These are phyloP conservation scores for Chaetomium sp. DNA, from an alignment of 2,329 filamentous ascomycete species.

Conservation along the genomic window DNA sequence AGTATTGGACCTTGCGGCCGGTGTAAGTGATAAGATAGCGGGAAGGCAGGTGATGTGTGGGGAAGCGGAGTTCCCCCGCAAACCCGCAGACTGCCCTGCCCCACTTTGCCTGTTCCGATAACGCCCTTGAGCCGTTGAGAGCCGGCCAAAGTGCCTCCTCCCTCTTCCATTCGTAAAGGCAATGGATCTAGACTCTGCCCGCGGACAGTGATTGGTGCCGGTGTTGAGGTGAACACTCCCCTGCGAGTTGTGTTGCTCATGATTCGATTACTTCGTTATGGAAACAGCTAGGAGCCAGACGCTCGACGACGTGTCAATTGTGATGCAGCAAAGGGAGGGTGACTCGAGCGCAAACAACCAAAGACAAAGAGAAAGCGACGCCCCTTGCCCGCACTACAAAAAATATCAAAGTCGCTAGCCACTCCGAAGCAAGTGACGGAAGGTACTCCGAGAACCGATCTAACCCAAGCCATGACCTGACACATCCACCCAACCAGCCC, in stretches of 20 bases:
- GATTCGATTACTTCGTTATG: not conserved
- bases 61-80: constrained; percentile 5
- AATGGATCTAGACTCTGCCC: not conserved
- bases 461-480: not conserved
- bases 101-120: constrained; percentile 9
- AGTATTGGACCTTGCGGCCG: not conserved
- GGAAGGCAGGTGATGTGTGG: constrained; percentile 11
- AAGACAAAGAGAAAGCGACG: not conserved
- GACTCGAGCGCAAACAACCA: not conserved
- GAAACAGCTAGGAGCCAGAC: not conserved
- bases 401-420: not conserved
- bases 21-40: constrained; percentile 23
- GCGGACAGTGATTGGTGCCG: not conserved
- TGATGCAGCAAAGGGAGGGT: not conserved
- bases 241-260: not conserved
- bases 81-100: constrained; percentile 11
- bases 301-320: too few species aligned
- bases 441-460: not conserved
- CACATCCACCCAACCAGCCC: not conserved
- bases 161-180: not conserved
- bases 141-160: constrained; percentile 3
- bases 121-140: constrained; percentile 12
- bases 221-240: too few species aligned
- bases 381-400: constrained; percentile 1
- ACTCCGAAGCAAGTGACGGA: not conserved